Percentiles rank a stretch among this genome's conserved stretches.
Conservation (phyloP, 352 stramenopile species). For the Pythium pyrilobum region DNA sequence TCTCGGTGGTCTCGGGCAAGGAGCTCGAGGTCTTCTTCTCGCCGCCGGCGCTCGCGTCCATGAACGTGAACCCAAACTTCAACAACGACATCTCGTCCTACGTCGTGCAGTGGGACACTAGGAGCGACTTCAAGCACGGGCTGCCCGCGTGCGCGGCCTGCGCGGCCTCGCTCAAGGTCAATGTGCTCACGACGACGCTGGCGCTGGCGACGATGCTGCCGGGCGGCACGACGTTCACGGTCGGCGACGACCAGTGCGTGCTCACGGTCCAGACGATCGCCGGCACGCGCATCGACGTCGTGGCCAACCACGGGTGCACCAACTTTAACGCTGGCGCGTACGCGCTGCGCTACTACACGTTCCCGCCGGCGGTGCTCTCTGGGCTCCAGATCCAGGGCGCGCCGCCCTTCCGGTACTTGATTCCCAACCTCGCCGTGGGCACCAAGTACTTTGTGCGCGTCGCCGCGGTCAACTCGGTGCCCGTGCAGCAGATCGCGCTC, state of each 20-base stretch:
- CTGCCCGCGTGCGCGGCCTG: constrained; percentile 43
- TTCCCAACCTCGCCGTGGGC: constrained; percentile 52
- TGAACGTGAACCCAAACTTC: constrained; percentile 55
- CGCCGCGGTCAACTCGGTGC: constrained; percentile 88
- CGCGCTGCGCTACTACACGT: constrained; percentile 60
- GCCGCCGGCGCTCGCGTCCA: constrained; percentile 47
- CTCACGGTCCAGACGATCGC: constrained; percentile 24
- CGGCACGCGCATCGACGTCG: constrained; percentile 18
- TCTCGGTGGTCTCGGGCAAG: constrained; percentile 83
- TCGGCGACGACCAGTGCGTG: constrained; percentile 46
- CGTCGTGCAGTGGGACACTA: constrained; percentile 86
- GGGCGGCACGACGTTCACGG: constrained; percentile 37
- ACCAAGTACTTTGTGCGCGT: constrained; percentile 91
- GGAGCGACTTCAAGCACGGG: constrained; percentile 59
- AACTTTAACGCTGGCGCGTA: constrained; percentile 46
- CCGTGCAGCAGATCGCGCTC: constrained; percentile 78
- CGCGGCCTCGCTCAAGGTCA: constrained; percentile 33
- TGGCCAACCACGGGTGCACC: constrained; percentile 23
- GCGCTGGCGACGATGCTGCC: constrained; percentile 27
- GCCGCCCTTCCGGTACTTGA: constrained; percentile 77
- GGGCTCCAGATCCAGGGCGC: constrained; percentile 61
- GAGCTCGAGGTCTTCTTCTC: constrained; percentile 90
- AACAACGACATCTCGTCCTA: constrained; percentile 88
- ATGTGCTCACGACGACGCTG: constrained; percentile 31
- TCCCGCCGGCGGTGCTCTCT: constrained; percentile 36